Percentiles rank a stretch among this genome's conserved stretches.
These are phyloP conservation scores for Saitozyma sp. DNA, from an alignment of 768 basidiomycete species.

Conservation along the genomic window DNA sequence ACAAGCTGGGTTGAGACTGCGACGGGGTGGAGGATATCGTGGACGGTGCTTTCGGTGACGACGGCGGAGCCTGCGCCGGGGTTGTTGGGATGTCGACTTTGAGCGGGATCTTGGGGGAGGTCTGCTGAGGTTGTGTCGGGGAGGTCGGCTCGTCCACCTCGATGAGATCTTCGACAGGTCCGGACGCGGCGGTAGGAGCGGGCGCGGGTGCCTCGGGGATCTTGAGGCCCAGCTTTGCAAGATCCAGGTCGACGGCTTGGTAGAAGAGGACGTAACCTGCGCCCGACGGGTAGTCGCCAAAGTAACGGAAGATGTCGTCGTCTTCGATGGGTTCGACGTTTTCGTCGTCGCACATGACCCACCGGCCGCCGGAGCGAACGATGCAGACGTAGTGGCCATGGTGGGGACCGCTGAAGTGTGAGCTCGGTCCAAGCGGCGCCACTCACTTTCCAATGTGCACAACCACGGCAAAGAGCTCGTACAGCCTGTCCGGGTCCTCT, in stretches of 20 bases:
- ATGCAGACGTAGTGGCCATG: slow-evolving; percentile 98
- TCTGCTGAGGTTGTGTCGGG: neutral
- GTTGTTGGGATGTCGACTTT: neutral
- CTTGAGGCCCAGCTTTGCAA: slow-evolving; percentile 67
- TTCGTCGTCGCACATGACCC: slow-evolving; percentile 96
- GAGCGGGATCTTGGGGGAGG: slow-evolving; percentile 1
- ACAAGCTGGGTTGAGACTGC: neutral
- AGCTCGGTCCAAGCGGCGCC: neutral
- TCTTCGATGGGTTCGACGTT: slow-evolving; percentile 85
- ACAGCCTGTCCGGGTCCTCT: slow-evolving; percentile 85
- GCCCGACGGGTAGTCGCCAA: slow-evolving; percentile 76
- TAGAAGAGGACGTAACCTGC: slow-evolving; percentile 97
- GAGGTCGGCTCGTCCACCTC: slow-evolving; percentile 12
- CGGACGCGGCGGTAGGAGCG: neutral
- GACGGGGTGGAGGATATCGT: neutral
- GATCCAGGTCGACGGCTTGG: slow-evolving; percentile 85
- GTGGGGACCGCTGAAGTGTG: slow-evolving; percentile 74
- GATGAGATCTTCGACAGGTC: slow-evolving; percentile 10
- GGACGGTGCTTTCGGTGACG: neutral
- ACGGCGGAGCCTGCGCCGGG: neutral
- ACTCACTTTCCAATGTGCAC: slow-evolving; percentile 98
- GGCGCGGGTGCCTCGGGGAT: slow-evolving; percentile 9
- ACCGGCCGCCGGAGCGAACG: slow-evolving; percentile 76
- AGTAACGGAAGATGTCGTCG: slow-evolving; percentile 86
- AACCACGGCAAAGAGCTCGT: slow-evolving; percentile 92